Evolutionary conservation across 2,329 filamentous ascomycete species (phyloP), one percentile per base, ranked within the genome.

Genomic region (Grosmannia serpens): DNA sequence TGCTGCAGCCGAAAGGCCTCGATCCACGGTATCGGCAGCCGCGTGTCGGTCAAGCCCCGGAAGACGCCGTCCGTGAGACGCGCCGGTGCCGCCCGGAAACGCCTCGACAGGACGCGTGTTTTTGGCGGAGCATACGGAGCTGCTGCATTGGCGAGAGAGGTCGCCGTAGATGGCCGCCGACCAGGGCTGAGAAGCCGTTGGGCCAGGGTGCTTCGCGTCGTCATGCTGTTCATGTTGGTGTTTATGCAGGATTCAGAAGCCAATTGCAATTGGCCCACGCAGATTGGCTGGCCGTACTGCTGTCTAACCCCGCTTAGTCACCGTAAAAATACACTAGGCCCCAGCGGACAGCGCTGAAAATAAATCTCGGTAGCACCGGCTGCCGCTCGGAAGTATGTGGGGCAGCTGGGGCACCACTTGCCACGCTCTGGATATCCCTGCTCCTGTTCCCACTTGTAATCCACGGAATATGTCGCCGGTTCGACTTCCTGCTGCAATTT

Each of bases 1-100:
- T 75, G 77, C 66, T 82, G 80, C 61, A 78, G 74, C 35, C 75
- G 77, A 60, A 87, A 74, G 0, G 86, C 86, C 65, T 88, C 83
- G 54, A 88, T 80, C 85, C 85, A 89, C 38, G 86, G 85, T 53
- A 79, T 83, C 1, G 68, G 67, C 33, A 70, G 62, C 11, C 70
- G 66, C 26, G 63, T 63, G 58, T 73, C 72, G 1, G 67, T 69
- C 27, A 74, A 62, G 7, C 69, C 71, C 22, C 67, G 65, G 58
- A 73, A 74, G 7, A 73, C 71, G 17, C 71, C 71, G 49, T 74
- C 71, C 0, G 71, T 73, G 27, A 51, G 50, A 50, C 47, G 57
- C 20, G 55, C 41, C 29, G 38, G 1, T n/a, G 60, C 51, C 24
- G 60, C 57, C n/a, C 57, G 53, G 24, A 63, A 56, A 29, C 9